Evolutionary conservation across 1,139 yeast species (phyloP).

Genomic region (Kodamaea suecica): DNA sequence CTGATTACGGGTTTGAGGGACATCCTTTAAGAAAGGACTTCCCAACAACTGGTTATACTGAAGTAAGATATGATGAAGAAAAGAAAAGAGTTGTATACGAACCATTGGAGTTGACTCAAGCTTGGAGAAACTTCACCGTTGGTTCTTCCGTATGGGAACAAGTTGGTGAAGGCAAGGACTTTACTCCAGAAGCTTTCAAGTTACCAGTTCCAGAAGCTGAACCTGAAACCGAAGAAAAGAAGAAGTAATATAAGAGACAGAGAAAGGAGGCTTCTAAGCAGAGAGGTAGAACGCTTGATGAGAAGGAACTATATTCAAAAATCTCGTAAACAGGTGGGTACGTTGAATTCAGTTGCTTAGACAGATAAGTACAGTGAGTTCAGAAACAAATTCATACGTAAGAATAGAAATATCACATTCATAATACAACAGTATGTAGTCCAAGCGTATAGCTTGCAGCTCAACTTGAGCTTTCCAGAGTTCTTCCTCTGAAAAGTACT

Average conservation of each 20-base stretch:
- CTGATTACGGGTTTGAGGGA: conserved; percentile 92
- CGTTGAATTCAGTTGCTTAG: no score
- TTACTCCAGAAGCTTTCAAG: conserved; percentile 76
- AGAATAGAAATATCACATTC: background rate
- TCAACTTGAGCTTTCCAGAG: no score
- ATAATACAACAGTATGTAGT: background rate
- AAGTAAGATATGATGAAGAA: conserved; percentile 86
- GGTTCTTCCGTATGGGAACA: conserved; percentile 92
- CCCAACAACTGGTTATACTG: conserved; percentile 91
- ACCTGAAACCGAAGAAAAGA: conserved; percentile 47
- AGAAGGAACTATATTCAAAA: background rate
- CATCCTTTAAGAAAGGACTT: conserved; percentile 90
- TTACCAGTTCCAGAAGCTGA: conserved; percentile 83
- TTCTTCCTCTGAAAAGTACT: no score
- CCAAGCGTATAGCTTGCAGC: background rate
- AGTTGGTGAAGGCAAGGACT: conserved; percentile 83
- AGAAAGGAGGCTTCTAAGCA: no score
- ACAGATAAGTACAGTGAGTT: no score
- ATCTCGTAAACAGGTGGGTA: no score
- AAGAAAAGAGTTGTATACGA: conserved; percentile 87
- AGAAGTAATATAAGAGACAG: no score
- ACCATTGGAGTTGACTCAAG: conserved; percentile 87
- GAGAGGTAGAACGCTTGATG: background rate
- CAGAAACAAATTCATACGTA: background rate
- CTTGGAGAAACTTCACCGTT: conserved; percentile 85